Percentiles rank a stretch among this genome's conserved stretches.
These are phyloP conservation scores for Gracilaria domingensis DNA, from an alignment of 23 red algal genomes.

Conservation along the genomic window DNA sequence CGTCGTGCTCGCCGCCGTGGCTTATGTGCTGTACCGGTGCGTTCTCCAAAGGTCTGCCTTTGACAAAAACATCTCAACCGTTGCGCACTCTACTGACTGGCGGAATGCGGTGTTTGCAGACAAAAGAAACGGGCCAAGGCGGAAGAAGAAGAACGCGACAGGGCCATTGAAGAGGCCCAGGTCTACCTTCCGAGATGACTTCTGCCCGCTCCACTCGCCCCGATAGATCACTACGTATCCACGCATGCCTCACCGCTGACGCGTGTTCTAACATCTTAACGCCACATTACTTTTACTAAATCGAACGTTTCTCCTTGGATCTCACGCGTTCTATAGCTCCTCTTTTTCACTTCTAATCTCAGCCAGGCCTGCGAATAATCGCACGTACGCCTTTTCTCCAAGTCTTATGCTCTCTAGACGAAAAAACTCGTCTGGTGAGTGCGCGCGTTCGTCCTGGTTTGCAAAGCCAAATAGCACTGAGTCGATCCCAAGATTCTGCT, in stretches of 20 bases:
- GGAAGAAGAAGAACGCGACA: conserved; percentile 56
- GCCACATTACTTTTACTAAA: conserved; percentile 14
- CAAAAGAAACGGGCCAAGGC: conserved; percentile 56
- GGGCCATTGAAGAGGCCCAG: conserved; percentile 70
- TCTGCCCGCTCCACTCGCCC: conserved; percentile 29
- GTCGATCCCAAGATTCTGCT: conserved; percentile 52
- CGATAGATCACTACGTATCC: neutral
- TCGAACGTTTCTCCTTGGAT: neutral
- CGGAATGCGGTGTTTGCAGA: conserved; percentile 32
- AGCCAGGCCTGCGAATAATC: conserved; percentile 59
- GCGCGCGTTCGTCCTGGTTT: conserved; percentile 72
- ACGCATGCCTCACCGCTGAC: neutral
- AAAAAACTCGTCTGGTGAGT: conserved; percentile 82
- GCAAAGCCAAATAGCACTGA: conserved; percentile 83
- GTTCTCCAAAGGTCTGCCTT: conserved; percentile 13
- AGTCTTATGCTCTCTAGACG: conserved; percentile 58
- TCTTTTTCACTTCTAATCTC: conserved; percentile 23
- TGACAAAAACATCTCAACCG: neutral
- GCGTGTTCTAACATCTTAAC: conserved; percentile 40
- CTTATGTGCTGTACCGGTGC: conserved; percentile 65
- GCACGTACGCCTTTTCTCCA: conserved; percentile 69
- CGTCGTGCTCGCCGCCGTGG: conserved; percentile 33
- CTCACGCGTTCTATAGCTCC: conserved; percentile 20
- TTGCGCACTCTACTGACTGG: conserved; percentile 38
- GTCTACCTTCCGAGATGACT: conserved; percentile 69